Evolutionary conservation across 805 yeast genomes (phyloP).

Genomic region (Ogataea ramenticola): DNA sequence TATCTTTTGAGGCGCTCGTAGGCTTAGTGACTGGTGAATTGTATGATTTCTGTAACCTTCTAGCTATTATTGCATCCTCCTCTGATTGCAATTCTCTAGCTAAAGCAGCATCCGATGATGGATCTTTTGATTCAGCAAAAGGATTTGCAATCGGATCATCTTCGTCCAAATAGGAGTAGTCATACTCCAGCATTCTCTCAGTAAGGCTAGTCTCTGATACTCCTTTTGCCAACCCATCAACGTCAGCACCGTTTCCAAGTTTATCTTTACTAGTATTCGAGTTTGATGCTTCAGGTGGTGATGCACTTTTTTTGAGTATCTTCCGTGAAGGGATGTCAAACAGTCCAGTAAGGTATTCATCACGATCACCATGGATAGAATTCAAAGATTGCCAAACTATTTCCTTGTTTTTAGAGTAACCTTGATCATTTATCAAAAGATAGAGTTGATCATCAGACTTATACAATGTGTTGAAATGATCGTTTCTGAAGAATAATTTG

Average conservation of each 20-base stretch:
- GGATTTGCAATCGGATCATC: constrained; percentile 19
- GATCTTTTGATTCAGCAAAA: no score
- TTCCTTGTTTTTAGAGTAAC: constrained; percentile 38
- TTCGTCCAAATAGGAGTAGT: constrained; percentile 10
- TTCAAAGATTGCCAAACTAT: constrained; percentile 79
- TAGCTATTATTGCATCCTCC: constrained; percentile 25
- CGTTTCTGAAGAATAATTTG: constrained; percentile 78
- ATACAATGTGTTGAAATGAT: constrained; percentile 73
- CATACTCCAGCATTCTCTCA: background rate
- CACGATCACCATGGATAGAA: constrained; percentile 62
- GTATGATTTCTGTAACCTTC: constrained; percentile 17
- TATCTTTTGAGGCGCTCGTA: background rate
- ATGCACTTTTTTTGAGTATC: constrained; percentile 1
- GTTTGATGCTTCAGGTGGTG: no score
- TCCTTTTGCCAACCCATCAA: no score
- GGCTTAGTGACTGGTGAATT: constrained; percentile 1
- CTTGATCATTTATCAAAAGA: constrained; percentile 66
- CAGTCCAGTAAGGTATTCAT: constrained; percentile 59
- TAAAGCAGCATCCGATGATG: constrained; percentile 14
- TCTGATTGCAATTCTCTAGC: constrained; percentile 25
- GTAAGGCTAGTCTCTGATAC: no score
- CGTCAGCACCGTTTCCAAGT: background rate
- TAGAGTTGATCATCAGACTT: constrained; percentile 45
- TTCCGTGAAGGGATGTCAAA: constrained; percentile 32
- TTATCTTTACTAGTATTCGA: background rate